Base-by-base conservation (phyloP, 768 basidiomycete species). In the Auricularia heimuer region DNA sequence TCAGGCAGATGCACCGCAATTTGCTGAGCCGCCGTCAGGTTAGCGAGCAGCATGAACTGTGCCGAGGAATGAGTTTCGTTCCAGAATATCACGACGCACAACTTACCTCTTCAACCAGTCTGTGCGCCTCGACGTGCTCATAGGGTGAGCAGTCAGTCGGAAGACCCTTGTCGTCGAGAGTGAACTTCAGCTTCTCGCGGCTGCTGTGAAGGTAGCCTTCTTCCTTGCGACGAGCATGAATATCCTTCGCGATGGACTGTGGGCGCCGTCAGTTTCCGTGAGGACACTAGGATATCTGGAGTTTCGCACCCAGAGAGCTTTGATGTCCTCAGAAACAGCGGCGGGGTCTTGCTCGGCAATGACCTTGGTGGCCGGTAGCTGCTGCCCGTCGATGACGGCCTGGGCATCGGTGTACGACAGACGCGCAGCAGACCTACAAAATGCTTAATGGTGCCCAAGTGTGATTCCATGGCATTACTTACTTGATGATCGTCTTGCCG, bases 1-100 rank as follows among this genome's bases (percentile, higher is more conserved):
- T 99, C 97, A 34, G 97, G 94, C 33, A 98, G 84, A 70, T 94
- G 86, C 29, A 94, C 88, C 44, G 96, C 96, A 70, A 97, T 87
- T 69, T 94, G 89, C 73, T 95, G 92, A 10, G 97, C 94, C 47
- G 95, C 89, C 12, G 92, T 80, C 39, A 88, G 86, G 73, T 98
- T 99, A 68, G 90, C 87, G 64, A 96, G 80, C 18, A 98, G 78
- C 96, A 98, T 98, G 78, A 93, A 94, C 92, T 95, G 56, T 12
- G 29, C 2, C 29, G 2, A 29, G 29, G 0, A 29, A 29, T 29
- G 2, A 29, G 29, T 29, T 29, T 29, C 29, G 29, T 29, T 29
- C 29, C 39, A 29, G 56, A 24, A n/a, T 64, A 21, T 33, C 66
- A 61, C 65, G 14, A 35, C 63, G 39, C 63, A 61, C 66, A 29